phyloP scores from a whole-genome alignment of 768 basidiomycete species.

The Gyrodon lividus region DNA sequence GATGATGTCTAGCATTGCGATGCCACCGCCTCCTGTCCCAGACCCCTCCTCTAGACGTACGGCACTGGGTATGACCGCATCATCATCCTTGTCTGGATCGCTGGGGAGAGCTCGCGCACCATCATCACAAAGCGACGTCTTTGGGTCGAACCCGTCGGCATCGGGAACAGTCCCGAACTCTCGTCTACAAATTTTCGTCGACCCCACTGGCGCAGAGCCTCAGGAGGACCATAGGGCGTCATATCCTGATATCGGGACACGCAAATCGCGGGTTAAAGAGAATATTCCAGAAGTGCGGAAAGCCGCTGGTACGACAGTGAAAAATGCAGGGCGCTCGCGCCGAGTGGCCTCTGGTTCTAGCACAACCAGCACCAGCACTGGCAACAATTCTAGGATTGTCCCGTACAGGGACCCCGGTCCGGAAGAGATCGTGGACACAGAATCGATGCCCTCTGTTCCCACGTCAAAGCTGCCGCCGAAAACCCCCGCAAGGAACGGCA shows the following conservation, averaged over 20 bases:
- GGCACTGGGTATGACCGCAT: slow-evolving; percentile 45
- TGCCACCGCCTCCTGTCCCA: slow-evolving; percentile 37
- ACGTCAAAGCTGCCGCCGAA: slow-evolving; percentile 30
- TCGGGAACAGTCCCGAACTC: slow-evolving; percentile 47
- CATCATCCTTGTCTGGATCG: slow-evolving; percentile 34
- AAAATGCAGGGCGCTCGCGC: slow-evolving; percentile 57
- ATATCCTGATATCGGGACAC: slow-evolving; percentile 75
- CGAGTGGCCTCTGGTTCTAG: slow-evolving; percentile 44
- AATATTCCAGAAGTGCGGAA: slow-evolving; percentile 71
- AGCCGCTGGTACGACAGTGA: slow-evolving; percentile 63
- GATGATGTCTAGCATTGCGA: slow-evolving; percentile 62
- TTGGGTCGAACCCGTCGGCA: slow-evolving; percentile 30
- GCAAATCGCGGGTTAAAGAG: slow-evolving; percentile 77
- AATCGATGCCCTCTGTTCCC: slow-evolving; percentile 33
- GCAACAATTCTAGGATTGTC: slow-evolving; percentile 54
- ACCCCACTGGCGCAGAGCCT: slow-evolving; percentile 55
- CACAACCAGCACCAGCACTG: slow-evolving; percentile 6
- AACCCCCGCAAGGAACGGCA: slow-evolving; percentile 34
- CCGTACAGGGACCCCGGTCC: slow-evolving; percentile 64
- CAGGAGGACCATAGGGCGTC: slow-evolving; percentile 43
- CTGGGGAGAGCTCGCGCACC: slow-evolving; percentile 14
- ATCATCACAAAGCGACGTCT: slow-evolving; percentile 27
- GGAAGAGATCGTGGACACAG: slow-evolving; percentile 31
- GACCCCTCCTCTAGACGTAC: slow-evolving; percentile 39
- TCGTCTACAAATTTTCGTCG: slow-evolving; percentile 70